Conservation (phyloP, 169 alveolate genomes). For the Plasmodium chabaudi region DNA sequence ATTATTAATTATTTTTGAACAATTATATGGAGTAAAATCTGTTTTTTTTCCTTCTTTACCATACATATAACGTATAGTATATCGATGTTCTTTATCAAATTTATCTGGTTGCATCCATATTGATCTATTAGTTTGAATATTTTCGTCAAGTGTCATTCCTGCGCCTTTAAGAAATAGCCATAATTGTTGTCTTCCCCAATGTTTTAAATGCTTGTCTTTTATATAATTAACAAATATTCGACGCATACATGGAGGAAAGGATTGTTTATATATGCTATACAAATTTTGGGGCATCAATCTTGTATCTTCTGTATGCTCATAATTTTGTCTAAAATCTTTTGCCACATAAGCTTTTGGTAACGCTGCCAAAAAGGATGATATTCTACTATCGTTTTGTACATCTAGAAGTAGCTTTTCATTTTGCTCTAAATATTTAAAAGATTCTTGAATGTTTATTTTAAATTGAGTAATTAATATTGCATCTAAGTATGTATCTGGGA, state of each 20-base stretch:
- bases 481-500: constrained; percentile 81
- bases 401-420: constrained; percentile 59
- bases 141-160: constrained; percentile 92
- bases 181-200: constrained; percentile 91
- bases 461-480: constrained; percentile 77
- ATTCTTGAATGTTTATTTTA: constrained; percentile 73
- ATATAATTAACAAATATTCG: constrained; percentile 87
- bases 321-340: constrained; percentile 72
- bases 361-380: constrained; percentile 75
- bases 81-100: constrained; percentile 93
- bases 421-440: constrained; percentile 71
- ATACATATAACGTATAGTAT: constrained; percentile 93
- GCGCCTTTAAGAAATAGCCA: constrained; percentile 93
- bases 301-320: constrained; percentile 70
- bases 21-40: constrained; percentile 92
- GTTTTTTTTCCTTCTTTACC: constrained; percentile 95
- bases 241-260: constrained; percentile 95
- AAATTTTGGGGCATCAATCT: constrained; percentile 53
- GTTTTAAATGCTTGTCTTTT: constrained; percentile 89
- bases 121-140: constrained; percentile 87
- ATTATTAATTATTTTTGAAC: constrained; percentile 90
- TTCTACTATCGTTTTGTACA: constrained; percentile 74
- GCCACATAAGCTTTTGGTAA: constrained; percentile 75
- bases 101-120: constrained; percentile 89
- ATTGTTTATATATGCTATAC: constrained; percentile 81